Percentiles rank a stretch among this genome's conserved stretches.
These are phyloP conservation scores for Phytophthora pisi DNA, from an alignment of 352 stramenopile species.

Conservation along the genomic window DNA sequence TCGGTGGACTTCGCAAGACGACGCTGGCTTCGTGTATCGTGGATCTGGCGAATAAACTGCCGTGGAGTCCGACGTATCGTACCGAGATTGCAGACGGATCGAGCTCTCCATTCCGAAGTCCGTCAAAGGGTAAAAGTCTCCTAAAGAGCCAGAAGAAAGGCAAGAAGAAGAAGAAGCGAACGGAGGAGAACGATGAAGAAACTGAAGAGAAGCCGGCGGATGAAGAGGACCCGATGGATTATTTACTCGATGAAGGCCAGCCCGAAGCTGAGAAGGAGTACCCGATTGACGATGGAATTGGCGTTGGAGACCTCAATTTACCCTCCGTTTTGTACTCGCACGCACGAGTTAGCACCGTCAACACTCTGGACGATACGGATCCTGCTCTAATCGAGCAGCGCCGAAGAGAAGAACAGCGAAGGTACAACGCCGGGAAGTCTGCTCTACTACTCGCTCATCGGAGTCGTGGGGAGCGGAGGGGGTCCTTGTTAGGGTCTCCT, in stretches of 20 bases:
- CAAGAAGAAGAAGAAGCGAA: conserved; percentile 1
- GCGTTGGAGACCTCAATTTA: conserved; percentile 55
- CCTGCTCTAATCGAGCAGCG: conserved; percentile 60
- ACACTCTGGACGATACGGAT: conserved; percentile 30
- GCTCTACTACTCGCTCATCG: conserved; percentile 41
- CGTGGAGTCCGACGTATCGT: conserved; percentile 68
- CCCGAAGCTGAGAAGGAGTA: conserved; percentile 22
- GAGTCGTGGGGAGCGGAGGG: background rate
- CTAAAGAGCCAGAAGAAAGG: background rate
- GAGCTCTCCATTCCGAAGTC: conserved; percentile 54
- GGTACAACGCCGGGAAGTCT: conserved; percentile 54
- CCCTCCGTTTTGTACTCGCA: conserved; percentile 33
- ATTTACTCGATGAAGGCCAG: conserved; percentile 23
- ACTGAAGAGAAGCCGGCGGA: conserved; percentile 9
- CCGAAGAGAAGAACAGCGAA: conserved; percentile 50
- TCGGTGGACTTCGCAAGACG: conserved; percentile 63
- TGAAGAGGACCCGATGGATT: conserved; percentile 17
- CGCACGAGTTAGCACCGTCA: conserved; percentile 15
- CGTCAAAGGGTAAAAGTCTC: conserved; percentile 23
- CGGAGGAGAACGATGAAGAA: background rate
- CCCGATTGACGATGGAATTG: conserved; percentile 56
- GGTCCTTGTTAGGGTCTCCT: conserved; percentile 10
- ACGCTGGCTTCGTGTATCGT: conserved; percentile 64
- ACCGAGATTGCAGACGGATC: conserved; percentile 15
- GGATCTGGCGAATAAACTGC: conserved; percentile 63